Conservation (phyloP, 495 filamentous ascomycete species). For the Podospora australis region DNA sequence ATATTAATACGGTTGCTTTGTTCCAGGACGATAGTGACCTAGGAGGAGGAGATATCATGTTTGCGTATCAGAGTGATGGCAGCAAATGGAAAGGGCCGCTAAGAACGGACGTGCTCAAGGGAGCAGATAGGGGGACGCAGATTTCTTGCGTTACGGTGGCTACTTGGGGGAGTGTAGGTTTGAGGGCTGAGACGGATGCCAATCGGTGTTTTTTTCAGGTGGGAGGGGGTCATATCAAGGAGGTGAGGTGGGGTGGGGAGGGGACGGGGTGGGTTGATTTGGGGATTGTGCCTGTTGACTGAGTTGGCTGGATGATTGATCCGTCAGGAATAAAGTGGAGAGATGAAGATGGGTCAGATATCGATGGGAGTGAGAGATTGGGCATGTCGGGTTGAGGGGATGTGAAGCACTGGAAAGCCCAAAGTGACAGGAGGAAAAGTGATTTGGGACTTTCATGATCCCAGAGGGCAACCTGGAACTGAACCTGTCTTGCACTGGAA, state of each 20-base stretch:
- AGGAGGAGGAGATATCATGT: neutral
- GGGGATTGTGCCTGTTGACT: neutral
- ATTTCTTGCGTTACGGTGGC: neutral
- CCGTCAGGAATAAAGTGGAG: no score
- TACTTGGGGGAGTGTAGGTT: neutral
- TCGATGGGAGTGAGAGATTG: no score
- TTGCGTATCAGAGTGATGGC: neutral
- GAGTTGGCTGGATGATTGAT: neutral
- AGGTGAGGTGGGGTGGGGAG: neutral
- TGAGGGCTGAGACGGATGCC: neutral
- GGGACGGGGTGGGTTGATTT: neutral
- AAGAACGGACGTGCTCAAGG: neutral
- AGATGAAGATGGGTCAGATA: no score
- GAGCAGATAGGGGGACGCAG: neutral
- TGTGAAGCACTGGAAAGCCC: no score
- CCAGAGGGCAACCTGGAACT: no score
- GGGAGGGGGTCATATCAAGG: neutral
- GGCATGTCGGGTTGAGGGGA: no score
- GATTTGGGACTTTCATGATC: no score
- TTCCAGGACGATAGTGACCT: neutral
- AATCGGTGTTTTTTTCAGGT: neutral
- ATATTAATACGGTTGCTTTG: neutral
- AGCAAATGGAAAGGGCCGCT: neutral
- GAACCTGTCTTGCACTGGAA: no score
- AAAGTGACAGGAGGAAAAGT: no score